Evolutionary conservation across 768 basidiomycete species (phyloP), one percentile per base, ranked within the genome.

Genomic region (Tulasnella sp.): DNA sequence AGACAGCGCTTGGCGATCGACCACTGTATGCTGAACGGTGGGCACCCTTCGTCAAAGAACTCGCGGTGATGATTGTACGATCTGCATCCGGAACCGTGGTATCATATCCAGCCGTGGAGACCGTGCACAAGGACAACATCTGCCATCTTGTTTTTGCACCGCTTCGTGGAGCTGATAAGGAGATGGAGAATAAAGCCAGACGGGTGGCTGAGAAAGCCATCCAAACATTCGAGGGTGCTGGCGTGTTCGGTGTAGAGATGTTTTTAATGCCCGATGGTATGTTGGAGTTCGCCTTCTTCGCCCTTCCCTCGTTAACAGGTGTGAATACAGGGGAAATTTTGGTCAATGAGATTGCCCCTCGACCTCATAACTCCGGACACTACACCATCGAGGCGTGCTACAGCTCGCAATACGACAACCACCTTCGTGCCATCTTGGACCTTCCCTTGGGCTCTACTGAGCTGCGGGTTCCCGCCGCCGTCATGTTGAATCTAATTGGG

Each of bases 301-400:
- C 40, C 3, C 19, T 52, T 8, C 10, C n/a, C n/a, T 21, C 7
- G 27, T 19, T 44, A 39, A 79, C 39, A 16, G 16, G 31, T 34
- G 18, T 1, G 62, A 36, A 31, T 19, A 14, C 31, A 68, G 96
- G 93, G 18, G 85, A 87, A 0, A 89, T 98, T 1, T 91, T 91
- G 80, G 89, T 99, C 81, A 99, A 99, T 85, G 98, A 99, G 86
- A 97, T 99, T 80, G 98, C 98, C 0, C 98, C 98, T 18, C 90
- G 98, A 24, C 97, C 98, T 1, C 98, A 99, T 85, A 99, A 99
- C 86, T 98, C 97, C 12, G 98, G 97, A 0, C 98, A 99, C 85
- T 97, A 98, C 85, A 98, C 97, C 39, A 99, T 99, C 83, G 98
- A 99, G 86, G 96, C 97, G 0, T 99, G 96, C 85, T 89, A 95